phyloP scores from a whole-genome alignment of 2,329 filamentous ascomycete species.

The Colletotrichum coccodes region DNA sequence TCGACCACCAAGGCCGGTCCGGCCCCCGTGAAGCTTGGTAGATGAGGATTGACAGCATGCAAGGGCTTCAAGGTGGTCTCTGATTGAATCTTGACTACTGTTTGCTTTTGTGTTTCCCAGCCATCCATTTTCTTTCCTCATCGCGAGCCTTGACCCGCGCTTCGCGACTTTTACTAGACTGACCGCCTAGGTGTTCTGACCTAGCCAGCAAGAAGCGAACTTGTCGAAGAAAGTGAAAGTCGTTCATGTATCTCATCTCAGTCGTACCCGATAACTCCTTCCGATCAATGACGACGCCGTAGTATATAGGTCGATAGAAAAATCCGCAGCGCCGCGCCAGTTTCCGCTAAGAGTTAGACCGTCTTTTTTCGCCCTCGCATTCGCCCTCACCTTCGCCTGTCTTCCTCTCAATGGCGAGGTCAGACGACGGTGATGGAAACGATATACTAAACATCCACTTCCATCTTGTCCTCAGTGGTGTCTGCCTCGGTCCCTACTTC shows the following conservation, averaged over 20 bases:
- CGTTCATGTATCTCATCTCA: slow-evolving; percentile 32
- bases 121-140: not conserved
- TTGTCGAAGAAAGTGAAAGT: slow-evolving; percentile 16
- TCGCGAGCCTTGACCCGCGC: not conserved
- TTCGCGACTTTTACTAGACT: not conserved
- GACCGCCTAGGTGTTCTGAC: not conserved
- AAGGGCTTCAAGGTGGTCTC: not conserved
- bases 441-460: slow-evolving; percentile 24
- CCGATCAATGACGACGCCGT: slow-evolving; percentile 19
- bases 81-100: slow-evolving; percentile 1
- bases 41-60: not conserved
- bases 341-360: slow-evolving; percentile 3
- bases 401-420: not conserved
- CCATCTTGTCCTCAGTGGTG: not conserved
- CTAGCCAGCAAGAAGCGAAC: slow-evolving; percentile 17
- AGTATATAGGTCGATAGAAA: slow-evolving; percentile 27
- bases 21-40: slow-evolving; percentile 7
- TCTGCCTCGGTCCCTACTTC: slow-evolving; percentile 17
- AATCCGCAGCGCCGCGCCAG: slow-evolving; percentile 14
- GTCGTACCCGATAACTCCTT: slow-evolving; percentile 26
- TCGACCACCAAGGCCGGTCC: slow-evolving; percentile 2
- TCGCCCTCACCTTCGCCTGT: not conserved
- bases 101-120: not conserved
- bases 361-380: not conserved
- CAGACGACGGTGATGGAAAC: not conserved